Evolutionary conservation across 345 rosid species (phyloP), one percentile per base, ranked within the genome.

Genomic region (Lepidium aucheri): DNA sequence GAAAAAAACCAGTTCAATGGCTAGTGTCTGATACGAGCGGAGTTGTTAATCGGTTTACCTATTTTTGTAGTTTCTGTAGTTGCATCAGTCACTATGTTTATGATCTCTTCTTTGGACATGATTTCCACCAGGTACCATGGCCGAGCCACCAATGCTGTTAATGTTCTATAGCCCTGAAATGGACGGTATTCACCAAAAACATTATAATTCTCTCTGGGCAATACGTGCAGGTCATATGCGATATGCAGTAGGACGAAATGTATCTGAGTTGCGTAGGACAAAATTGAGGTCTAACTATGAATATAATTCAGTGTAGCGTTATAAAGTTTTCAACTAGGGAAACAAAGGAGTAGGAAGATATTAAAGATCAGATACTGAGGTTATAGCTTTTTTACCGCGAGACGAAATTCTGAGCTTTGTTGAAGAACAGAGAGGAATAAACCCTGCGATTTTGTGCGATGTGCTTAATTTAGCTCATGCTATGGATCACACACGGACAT

Each of bases 121-220:
- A 94, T 77, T 76, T 90, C 96, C 79, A 81, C 75, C 66, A 90
- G 82, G 70, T 91, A 87, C 99, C 99, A 94, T 51, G 81, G 67
- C 69, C 97, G 81, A 80, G 78, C 80, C 63, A 80, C 97, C 82
- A 94, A 74, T 9, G 87, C 99, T 11, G 85, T 61, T 65, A 90
- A 65, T 57, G 81, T 72, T 77, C 97, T 79, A 72, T 94, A 88
- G 35, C 83, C 89, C 97, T 90, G 88, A 74, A 55, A 72, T 66
- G n/a, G 32, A 63, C 41, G 53, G 17, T 28, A 53, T 52, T 39
- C 40, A 15, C 51, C 17, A 20, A 34, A 32, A 26, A 10, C 60
- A 36, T 5, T 28, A 60, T 15, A 26, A 55, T 16, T 57, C 17
- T 36, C 46, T 15, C 70, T 49, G n/a, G 35, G 11, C 0, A 18